Base-by-base conservation (phyloP, 202 grass and related monocot species). In the Panicum virgatum region DNA sequence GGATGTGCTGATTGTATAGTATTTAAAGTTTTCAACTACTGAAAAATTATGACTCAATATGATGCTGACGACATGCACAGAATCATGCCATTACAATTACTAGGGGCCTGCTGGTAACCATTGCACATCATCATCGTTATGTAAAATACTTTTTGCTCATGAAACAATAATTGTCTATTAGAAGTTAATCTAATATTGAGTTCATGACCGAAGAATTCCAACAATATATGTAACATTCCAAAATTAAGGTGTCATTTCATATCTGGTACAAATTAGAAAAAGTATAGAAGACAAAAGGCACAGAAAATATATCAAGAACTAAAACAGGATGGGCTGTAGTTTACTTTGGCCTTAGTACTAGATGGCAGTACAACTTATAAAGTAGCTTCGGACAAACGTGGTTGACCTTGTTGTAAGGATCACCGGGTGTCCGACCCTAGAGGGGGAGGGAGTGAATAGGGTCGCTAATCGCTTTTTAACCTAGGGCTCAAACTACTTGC, bases 321-420 rank as follows among this genome's bases (percentile, higher is more conserved):
- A 62, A 82, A 69, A 25, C 43, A 60, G 65, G 46, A 74, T 61
- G 5, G 19, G 15, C 51, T 46, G 16, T 46, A 58, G n/a, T 75
- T 46, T 71, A 39, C 15, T 65, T 79, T 69, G 19, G 48, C 58
- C 63, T 74, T 82, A 62, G 78, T 88, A 64, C 73, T 88, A 53
- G 84, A 83, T 89, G 76, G 71, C 47, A 83, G 78, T 60, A 16
- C 30, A 61, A 81, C 44, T 85, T 77, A 42, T 60, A 46, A 77
- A 87, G 69, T 80, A 77, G 50, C 75, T 68, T 86, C 73, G 66
- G 80, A 37, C 39, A 77, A 80, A 75, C 90, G 66, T 63, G 86
- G 89, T 91, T 92, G 89, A 92, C 89, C 75, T 89, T 75, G n/a
- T n/a, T n/a, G n/a, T n/a, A n/a, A n/a, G n/a, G n/a, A n/a, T n/a